Evolutionary conservation across 2,329 filamentous ascomycete species (phyloP), one percentile per base, ranked within the genome.

Genomic region (Fusarium denticulatum): DNA sequence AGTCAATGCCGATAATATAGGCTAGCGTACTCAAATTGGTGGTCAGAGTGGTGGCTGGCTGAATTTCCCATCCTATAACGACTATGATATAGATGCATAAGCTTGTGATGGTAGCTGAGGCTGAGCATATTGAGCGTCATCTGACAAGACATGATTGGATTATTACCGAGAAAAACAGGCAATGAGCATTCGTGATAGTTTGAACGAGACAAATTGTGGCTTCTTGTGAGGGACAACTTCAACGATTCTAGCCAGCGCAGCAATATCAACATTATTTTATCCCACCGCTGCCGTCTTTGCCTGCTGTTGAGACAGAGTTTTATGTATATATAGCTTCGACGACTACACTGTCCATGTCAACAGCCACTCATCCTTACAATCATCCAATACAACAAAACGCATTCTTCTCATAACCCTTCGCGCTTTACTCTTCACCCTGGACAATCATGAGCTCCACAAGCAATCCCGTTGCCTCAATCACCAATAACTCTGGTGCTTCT

Each of bases 241-340:
- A 22, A 39, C 12, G 1, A 16, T 32, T 24, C 15, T 5, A 24
- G 42, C 32, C 24, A 15, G 26, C 20, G 15, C 20, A 49, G 56
- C 26, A 37, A 26, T 7, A 26, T 3, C 12, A 26, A 22, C n/a
- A 34, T 26, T 24, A 6, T 26, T 22, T 0, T 9, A 3, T 10
- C 22, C 16, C 8, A 15, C 11, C 10, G 4, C 34, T 20, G 20
- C 0, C 3, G 6, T 22, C 28, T 24, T 14, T 24, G 3, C 3
- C 52, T 0, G 3, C 37, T 13, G 22, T 5, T n/a, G 5, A 12
- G 5, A 7, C 18, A 5, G 7, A 14, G 5, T 0, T 9, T 9
- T 18, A 6, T 16, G 1, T 60, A 60, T 60, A 40, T 60, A 60
- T 26, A 52, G 30, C 15, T 28, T 0, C 37, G 15, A 55, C 34